phyloP scores from a whole-genome alignment of 176 grass and related monocot genomes.

The Canna indica region DNA sequence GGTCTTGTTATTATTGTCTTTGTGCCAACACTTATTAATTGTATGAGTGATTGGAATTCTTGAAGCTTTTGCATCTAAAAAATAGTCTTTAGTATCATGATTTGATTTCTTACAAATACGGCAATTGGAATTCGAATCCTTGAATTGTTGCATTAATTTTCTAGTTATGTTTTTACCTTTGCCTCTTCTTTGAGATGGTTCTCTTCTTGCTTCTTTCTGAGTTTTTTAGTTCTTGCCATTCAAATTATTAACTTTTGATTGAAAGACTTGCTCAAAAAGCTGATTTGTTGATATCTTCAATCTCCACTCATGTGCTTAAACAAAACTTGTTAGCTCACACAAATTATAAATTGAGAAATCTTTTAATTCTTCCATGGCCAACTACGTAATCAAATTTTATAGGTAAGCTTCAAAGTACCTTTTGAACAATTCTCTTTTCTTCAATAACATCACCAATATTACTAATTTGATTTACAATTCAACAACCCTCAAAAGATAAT shows the following conservation, averaged over 20 bases:
- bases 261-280: constrained; percentile 3
- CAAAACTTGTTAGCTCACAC: constrained; percentile 13
- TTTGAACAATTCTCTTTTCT: background rate
- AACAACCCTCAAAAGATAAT: constrained; percentile 1
- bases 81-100: background rate
- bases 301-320: constrained; percentile 10
- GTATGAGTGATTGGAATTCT: background rate
- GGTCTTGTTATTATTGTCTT: background rate
- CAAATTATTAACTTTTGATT: background rate
- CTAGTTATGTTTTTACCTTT: background rate
- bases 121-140: background rate
- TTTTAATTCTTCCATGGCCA: constrained; percentile 19
- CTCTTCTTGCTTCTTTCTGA: background rate
- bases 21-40: background rate
- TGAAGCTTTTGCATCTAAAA: background rate
- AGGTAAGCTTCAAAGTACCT: constrained; percentile 10
- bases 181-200: background rate
- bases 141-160: background rate
- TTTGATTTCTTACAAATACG: background rate
- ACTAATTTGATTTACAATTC: constrained; percentile 15
- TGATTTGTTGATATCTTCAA: background rate
- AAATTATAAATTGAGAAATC: constrained; percentile 3
- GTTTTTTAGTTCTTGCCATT: too few species aligned
- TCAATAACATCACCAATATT: constrained; percentile 2
- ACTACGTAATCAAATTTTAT: constrained; percentile 18